phyloP scores from a whole-genome alignment of 2,329 filamentous ascomycete species.

The Leptodontidium sp. region DNA sequence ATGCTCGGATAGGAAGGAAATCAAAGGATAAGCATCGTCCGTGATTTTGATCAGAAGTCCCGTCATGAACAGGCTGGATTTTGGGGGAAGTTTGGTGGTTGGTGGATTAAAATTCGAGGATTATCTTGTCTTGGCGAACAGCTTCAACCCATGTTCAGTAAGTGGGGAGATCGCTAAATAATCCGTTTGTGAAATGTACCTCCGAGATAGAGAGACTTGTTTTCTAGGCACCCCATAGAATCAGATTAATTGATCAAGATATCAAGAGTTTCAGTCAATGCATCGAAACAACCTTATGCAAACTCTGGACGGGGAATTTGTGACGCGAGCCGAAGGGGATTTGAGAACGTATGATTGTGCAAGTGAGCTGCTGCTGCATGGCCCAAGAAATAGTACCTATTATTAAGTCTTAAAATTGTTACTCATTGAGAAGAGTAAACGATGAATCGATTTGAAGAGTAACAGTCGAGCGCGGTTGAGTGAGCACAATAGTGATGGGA shows the following conservation, averaged over 20 bases:
- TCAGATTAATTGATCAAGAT: neutral
- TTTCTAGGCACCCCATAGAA: neutral
- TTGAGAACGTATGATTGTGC: too few species aligned
- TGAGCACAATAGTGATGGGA: too few species aligned
- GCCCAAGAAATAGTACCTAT: too few species aligned
- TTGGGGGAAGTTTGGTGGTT: neutral
- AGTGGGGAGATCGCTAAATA: neutral
- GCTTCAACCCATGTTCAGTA: neutral
- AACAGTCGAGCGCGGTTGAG: too few species aligned
- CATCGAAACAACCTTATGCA: too few species aligned
- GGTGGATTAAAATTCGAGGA: slow-evolving; percentile 6
- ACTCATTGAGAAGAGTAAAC: too few species aligned
- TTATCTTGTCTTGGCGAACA: neutral
- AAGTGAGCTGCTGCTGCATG: too few species aligned
- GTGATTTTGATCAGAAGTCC: neutral
- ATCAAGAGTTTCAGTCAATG: too few species aligned
- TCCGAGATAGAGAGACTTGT: neutral
- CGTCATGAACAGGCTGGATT: neutral
- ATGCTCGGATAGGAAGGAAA: neutral
- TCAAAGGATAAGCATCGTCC: neutral
- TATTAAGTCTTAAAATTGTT: too few species aligned
- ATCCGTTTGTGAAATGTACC: neutral
- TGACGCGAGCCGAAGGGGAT: too few species aligned
- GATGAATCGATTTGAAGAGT: too few species aligned
- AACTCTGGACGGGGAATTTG: too few species aligned